phyloP scores from a whole-genome alignment of 352 stramenopile species.

The Pseudoperonospora humuli region DNA sequence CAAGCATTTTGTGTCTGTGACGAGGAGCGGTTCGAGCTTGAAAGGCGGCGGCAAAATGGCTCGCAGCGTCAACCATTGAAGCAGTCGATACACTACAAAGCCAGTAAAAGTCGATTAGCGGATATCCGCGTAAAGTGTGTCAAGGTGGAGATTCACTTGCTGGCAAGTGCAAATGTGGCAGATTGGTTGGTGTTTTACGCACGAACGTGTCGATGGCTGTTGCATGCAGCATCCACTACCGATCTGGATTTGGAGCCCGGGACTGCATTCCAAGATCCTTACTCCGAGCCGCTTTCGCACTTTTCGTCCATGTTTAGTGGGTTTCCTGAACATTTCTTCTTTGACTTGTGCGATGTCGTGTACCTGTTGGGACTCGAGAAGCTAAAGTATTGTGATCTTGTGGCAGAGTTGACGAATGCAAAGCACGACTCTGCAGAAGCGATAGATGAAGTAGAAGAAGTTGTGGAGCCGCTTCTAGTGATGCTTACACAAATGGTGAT shows the following conservation, averaged over 20 bases:
- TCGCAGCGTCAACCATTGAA: conserved; percentile 25
- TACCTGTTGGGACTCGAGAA: conserved; percentile 46
- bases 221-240: conserved; percentile 21
- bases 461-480: conserved; percentile 52
- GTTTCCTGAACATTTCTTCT: conserved; percentile 70
- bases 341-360: conserved; percentile 60
- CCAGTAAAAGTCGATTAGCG: conserved; percentile 45
- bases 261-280: conserved; percentile 30
- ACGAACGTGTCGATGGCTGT: conserved; percentile 43
- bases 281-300: conserved; percentile 30
- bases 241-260: neutral
- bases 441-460: conserved; percentile 19
- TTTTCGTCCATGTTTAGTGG: conserved; percentile 38
- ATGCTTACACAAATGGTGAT: conserved; percentile 56
- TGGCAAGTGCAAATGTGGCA: conserved; percentile 40
- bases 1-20: conserved; percentile 58
- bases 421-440: conserved; percentile 1
- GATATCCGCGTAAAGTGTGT: conserved; percentile 39
- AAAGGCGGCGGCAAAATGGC: conserved; percentile 16
- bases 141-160: conserved; percentile 51
- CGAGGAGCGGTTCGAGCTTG: conserved; percentile 37
- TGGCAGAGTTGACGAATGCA: conserved; percentile 14
- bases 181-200: conserved; percentile 58
- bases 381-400: conserved; percentile 24
- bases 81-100: conserved; percentile 47